phyloP scores from a whole-genome alignment of 352 stramenopile genomes.

The Pythium pyrilobum region DNA sequence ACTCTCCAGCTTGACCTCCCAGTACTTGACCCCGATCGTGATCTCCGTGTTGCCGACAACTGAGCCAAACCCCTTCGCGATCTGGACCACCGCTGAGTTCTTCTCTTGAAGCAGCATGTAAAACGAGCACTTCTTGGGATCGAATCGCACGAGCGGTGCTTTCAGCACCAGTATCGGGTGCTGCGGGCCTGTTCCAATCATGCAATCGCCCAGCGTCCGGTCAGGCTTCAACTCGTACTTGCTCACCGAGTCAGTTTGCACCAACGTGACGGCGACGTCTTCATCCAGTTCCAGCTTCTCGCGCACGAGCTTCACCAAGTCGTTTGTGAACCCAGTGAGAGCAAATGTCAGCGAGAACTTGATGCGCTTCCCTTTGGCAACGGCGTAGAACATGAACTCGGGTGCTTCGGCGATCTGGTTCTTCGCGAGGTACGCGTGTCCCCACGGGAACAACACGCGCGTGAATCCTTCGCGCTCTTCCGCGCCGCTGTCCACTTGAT shows the following conservation, averaged over 20 bases:
- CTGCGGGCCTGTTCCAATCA: slow-evolving; percentile 46
- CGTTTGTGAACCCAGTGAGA: slow-evolving; percentile 39
- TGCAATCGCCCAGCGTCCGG: slow-evolving; percentile 56
- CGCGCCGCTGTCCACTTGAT: slow-evolving; percentile 7
- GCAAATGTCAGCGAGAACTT: slow-evolving; percentile 68
- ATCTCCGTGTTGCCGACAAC: slow-evolving; percentile 57
- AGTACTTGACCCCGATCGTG: slow-evolving; percentile 73
- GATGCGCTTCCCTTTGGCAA: slow-evolving; percentile 48
- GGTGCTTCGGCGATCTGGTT: slow-evolving; percentile 50
- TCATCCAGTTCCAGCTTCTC: slow-evolving; percentile 39
- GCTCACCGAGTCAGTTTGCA: slow-evolving; percentile 70
- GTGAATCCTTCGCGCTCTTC: slow-evolving; percentile 34
- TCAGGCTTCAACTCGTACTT: slow-evolving; percentile 65
- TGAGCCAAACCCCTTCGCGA: slow-evolving; percentile 56
- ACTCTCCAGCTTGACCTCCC: slow-evolving; percentile 62
- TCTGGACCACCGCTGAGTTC: slow-evolving; percentile 42
- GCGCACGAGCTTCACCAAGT: slow-evolving; percentile 59
- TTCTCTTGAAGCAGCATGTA: slow-evolving; percentile 52
- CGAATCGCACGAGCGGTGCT: slow-evolving; percentile 55
- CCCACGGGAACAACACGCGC: slow-evolving; percentile 71
- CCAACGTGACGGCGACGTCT: slow-evolving; percentile 50
- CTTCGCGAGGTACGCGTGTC: slow-evolving; percentile 57
- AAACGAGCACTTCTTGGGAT: slow-evolving; percentile 54
- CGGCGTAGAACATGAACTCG: slow-evolving; percentile 76
- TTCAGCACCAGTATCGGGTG: slow-evolving; percentile 75